phyloP scores from a whole-genome alignment of 176 grass and related monocot species.

The Carex scoparia region DNA sequence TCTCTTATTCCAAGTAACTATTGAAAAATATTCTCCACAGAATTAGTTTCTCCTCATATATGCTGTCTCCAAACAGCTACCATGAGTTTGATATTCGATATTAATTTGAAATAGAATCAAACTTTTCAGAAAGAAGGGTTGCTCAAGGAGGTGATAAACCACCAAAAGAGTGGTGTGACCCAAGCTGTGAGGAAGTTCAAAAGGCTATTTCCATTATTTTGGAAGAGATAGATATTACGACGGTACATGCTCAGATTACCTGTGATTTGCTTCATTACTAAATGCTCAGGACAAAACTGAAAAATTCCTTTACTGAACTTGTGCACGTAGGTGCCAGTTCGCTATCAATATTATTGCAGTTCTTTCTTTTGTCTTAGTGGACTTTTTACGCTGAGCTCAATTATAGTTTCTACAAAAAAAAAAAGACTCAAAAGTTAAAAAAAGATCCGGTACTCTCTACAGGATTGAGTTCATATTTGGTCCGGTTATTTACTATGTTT shows the following conservation, averaged over 20 bases:
- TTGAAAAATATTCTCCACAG: not conserved
- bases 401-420: not conserved
- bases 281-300: not conserved
- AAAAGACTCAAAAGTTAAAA: not conserved
- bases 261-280: not conserved
- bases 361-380: not conserved
- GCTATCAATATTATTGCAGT: not conserved
- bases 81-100: not conserved
- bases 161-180: constrained; percentile 14
- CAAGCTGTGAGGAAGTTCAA: constrained; percentile 21
- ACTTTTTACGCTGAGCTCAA: not conserved
- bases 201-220: constrained; percentile 31
- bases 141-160: constrained; percentile 20
- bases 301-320: not conserved
- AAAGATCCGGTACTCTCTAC: not conserved
- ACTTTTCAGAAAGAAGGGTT: constrained; percentile 26
- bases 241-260: not conserved
- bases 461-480: not conserved
- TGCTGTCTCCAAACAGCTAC: not conserved
- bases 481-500: not conserved
- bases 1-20: not conserved
- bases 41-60: not conserved
- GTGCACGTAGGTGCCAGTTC: not conserved
- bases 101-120: constrained; percentile 14
- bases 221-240: constrained; percentile 27